These are phyloP conservation scores for Septoria linicola DNA, from an alignment of 2,329 filamentous ascomycete species.

Conservation along the genomic window DNA sequence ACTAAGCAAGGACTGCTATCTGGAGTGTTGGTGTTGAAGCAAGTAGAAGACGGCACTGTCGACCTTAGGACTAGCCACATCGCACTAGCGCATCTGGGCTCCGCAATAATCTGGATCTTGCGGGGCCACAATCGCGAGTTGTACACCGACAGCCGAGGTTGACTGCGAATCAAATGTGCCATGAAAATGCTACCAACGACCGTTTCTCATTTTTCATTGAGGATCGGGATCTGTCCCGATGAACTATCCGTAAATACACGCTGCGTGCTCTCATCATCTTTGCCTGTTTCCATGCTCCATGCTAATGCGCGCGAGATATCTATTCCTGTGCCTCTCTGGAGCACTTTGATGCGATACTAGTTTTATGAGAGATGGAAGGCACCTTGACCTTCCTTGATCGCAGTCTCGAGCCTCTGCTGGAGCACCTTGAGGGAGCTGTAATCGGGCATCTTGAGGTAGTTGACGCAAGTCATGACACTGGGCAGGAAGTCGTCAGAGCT, in stretches of 20 bases:
- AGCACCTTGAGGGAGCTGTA: conserved; percentile 79
- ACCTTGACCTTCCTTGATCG: conserved; percentile 92
- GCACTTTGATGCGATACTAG: conserved; percentile 4
- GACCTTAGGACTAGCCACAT: neutral
- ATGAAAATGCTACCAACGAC: neutral
- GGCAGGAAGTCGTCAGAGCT: conserved; percentile 97
- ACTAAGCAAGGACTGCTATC: neutral
- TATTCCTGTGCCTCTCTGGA: neutral
- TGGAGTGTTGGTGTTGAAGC: neutral
- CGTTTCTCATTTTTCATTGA: conserved; percentile 9
- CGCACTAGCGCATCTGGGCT: conserved; percentile 4
- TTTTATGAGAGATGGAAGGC: conserved; percentile 75
- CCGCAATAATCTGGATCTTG: neutral
- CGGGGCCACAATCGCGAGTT: too few species aligned
- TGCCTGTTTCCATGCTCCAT: conserved; percentile 4
- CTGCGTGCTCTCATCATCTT: conserved; percentile 1
- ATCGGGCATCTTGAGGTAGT: conserved; percentile 96
- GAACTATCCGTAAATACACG: conserved; percentile 10
- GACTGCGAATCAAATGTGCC: too few species aligned
- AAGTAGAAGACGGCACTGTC: conserved; percentile 6
- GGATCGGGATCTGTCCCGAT: conserved; percentile 8
- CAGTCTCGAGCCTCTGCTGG: conserved; percentile 73
- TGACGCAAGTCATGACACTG: conserved; percentile 99
- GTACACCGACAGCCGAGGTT: too few species aligned
- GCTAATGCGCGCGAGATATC: conserved; percentile 8